phyloP scores from a whole-genome alignment of 164 flowering plant genomes.

The Vitis vinifera region ASM3070453v1 NC_081811.1:9416001-9416500 shows the following conservation, averaged over 20 bases:
- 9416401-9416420: not conserved
- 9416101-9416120: slow-evolving; percentile 57
- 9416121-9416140: slow-evolving; percentile 59
- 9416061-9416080: slow-evolving; percentile 32
- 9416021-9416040: not conserved
- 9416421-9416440: not conserved
- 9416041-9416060: not conserved
- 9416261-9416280: slow-evolving; percentile 34
- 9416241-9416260: too few relatives aligned
- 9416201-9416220: not conserved
- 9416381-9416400: not conserved
- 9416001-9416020: not conserved
- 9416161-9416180: not conserved
- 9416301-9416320: slow-evolving; percentile 54
- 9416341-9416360: slow-evolving; percentile 64
- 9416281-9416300: slow-evolving; percentile 54
- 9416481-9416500: too few relatives aligned
- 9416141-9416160: not conserved
- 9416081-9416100: slow-evolving; percentile 66
- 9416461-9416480: too few relatives aligned
- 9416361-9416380: slow-evolving; percentile 41
- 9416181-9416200: not conserved
- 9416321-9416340: slow-evolving; percentile 63
- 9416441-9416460: not conserved
- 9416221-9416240: too few relatives aligned